Evolutionary conservation across 306 rosid genomes (phyloP), one percentile per base, ranked within the genome.

Genomic region (Rosa lucieae): DNA sequence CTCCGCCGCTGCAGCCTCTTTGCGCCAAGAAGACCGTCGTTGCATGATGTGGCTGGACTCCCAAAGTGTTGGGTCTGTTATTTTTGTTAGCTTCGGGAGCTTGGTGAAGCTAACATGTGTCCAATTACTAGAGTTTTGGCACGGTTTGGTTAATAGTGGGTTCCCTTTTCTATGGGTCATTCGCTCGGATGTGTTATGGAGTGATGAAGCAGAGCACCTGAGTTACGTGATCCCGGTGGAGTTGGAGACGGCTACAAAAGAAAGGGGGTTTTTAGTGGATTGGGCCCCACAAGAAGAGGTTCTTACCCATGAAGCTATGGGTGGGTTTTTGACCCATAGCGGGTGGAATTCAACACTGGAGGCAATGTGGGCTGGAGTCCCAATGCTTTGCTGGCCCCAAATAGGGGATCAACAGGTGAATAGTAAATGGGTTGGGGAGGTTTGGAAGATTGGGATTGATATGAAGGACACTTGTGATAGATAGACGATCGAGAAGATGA

Each of bases 311-410:
- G 62, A n/a, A 53, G 71, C 84, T 0, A 70, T 85, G 12, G 87
- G 87, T 20, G 87, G 87, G 66, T 82, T 85, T 51, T 23, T 87
- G 21, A 82, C 81, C 12, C 90, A 82, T 10, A 3, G 78, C 42
- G 87, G 86, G 8, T 87, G 87, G 87, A 86, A 81, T 67, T 87
- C 88, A 0, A 85, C 87, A 6, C 29, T 85, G 66, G 88, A 82
- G 75, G 46, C 87, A 10, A 79, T 85, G 2, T 37, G 6, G 4
- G 86, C 78, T 10, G 84, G 85, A 44, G 56, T 81, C 5, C 86
- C 89, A 0, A 81, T 88, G 89, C 32, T 85, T 51, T 81, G 88
- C 51, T 83, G 88, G 89, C 78, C 85, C 0, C 21, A 17, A 5
- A 0, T 72, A 0, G 78, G 20, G 2, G 89, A 85, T 5, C 89